Percentiles rank a stretch among this genome's conserved stretches.
phyloP scores from a whole-genome alignment of 1,139 yeast species.

The Maudiozyma humilis region DNA sequence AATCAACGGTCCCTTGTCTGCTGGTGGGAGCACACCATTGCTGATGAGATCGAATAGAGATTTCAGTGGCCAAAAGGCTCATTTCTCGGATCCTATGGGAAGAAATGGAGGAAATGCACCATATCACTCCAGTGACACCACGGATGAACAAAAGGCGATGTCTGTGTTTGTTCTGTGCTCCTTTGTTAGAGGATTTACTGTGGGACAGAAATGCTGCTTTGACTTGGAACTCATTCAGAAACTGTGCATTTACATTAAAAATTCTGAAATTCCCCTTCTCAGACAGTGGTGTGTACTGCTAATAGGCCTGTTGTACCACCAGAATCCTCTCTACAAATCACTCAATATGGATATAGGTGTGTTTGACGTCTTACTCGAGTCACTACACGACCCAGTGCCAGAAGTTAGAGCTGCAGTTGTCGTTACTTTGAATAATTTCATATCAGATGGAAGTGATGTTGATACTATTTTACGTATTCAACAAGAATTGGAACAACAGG shows the following conservation, averaged over 20 bases:
- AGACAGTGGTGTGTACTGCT: slow-evolving; percentile 88
- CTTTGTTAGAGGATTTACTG: slow-evolving; percentile 69
- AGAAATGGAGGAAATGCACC: slow-evolving; percentile 15
- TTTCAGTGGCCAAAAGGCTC: background rate
- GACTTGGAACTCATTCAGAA: slow-evolving; percentile 65
- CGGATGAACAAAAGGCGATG: slow-evolving; percentile 89
- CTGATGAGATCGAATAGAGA: slow-evolving; percentile 28
- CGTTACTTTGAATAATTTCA: slow-evolving; percentile 62
- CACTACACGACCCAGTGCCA: slow-evolving; percentile 83
- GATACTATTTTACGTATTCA: slow-evolving; percentile 27
- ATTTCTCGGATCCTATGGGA: slow-evolving; percentile 1
- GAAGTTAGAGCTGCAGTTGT: slow-evolving; percentile 87
- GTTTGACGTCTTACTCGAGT: slow-evolving; percentile 45
- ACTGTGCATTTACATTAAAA: slow-evolving; percentile 56
- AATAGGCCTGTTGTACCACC: slow-evolving; percentile 68
- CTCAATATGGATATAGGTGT: slow-evolving; percentile 61
- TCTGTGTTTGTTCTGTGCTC: slow-evolving; percentile 83
- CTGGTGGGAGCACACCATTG: slow-evolving; percentile 19
- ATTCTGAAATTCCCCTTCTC: slow-evolving; percentile 73
- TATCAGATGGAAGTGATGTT: slow-evolving; percentile 42
- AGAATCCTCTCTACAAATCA: slow-evolving; percentile 69
- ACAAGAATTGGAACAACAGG: slow-evolving; percentile 29
- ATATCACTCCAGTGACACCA: slow-evolving; percentile 32
- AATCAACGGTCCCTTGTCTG: slow-evolving; percentile 27
- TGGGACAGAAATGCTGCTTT: slow-evolving; percentile 75